Conservation (phyloP, 306 rosid genomes). For the Begonia masoniana region DNA sequence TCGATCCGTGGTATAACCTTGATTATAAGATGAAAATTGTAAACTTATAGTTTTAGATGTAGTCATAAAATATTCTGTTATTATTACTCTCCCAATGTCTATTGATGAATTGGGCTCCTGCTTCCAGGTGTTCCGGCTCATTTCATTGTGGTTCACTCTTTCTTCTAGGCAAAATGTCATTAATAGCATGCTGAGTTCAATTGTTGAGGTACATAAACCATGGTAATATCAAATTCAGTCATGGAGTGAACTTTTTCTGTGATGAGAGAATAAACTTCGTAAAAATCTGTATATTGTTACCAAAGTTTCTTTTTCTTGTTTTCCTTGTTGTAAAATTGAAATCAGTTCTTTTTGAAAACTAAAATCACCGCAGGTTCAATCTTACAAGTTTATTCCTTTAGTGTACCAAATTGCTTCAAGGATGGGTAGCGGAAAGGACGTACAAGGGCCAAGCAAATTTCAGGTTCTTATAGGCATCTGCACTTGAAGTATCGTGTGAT, state of each 20-base stretch:
- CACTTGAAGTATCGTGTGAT: neutral
- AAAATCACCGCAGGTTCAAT: constrained; percentile 54
- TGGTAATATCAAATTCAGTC: neutral
- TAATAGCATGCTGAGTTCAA: constrained; percentile 59
- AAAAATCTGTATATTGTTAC: too few relatives aligned
- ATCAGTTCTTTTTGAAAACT: neutral
- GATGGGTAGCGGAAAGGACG: constrained; percentile 85
- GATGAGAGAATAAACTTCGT: too few relatives aligned
- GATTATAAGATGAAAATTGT: neutral
- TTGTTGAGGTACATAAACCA: constrained; percentile 42
- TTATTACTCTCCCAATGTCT: constrained; percentile 3
- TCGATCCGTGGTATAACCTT: neutral
- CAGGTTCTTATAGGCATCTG: constrained; percentile 43
- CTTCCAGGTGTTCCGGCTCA: constrained; percentile 76
- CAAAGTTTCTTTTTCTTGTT: neutral
- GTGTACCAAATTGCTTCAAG: constrained; percentile 95
- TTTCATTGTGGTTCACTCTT: constrained; percentile 84
- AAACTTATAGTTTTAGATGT: neutral
- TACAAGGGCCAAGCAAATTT: constrained; percentile 52
- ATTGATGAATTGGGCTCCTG: constrained; percentile 13
- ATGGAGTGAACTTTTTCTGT: too few relatives aligned
- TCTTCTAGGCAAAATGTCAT: constrained; percentile 50
- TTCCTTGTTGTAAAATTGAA: neutral
- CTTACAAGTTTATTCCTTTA: constrained; percentile 77
- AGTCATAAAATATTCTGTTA: neutral